Base-by-base conservation (phyloP, 129 eudicot species). In the Rutidosis leptorrhynchoides region DNA sequence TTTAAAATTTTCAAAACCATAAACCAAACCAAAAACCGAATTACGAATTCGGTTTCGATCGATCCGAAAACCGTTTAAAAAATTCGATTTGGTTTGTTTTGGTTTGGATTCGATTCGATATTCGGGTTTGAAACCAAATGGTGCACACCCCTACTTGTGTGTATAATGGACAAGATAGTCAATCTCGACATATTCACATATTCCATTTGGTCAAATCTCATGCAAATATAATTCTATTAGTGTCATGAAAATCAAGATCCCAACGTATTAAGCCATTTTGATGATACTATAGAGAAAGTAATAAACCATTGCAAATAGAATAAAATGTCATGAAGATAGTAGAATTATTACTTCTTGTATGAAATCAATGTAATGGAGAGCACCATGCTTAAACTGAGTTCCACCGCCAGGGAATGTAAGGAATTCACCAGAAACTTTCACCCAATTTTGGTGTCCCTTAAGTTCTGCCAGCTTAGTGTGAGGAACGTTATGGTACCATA, bases 351-450 rank as follows among this genome's bases (percentile, higher is more conserved):
- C 97, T 71, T 84, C 80, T 72, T 90, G 87, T 26, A 90, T 86
- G 75, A 86, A 84, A 80, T 90, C 97, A 15, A 90, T 90, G 73
- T 90, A 90, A 69, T 90, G 95, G 73, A 83, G 97, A 46, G 95
- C 97, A 30, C 97, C 97, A 62, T 90, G 90, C 85, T 90, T 90
- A 65, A 90, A 90, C 75, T 90, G 97, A 40, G 97, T 90, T 40
- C 97, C 97, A 69, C 97, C 97, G 42, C 97, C 97, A 72, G 97
- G 97, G 65, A 90, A 90, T 7, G 91, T 90, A 29, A 90, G 97
- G 71, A 77, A 84, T 76, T 90, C 97, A 32, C 97, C 97, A 2
- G 78, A 84, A 55, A 90, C 87, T 80, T 90, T 90, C 32, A 90
- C 97, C 97, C 97, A 90, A 58, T 90, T 90, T 79, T 90, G 97